Evolutionary conservation across 495 filamentous ascomycete species (phyloP), one percentile per base, ranked within the genome.

Genomic region (Aspergillus sclerotioniger): DNA sequence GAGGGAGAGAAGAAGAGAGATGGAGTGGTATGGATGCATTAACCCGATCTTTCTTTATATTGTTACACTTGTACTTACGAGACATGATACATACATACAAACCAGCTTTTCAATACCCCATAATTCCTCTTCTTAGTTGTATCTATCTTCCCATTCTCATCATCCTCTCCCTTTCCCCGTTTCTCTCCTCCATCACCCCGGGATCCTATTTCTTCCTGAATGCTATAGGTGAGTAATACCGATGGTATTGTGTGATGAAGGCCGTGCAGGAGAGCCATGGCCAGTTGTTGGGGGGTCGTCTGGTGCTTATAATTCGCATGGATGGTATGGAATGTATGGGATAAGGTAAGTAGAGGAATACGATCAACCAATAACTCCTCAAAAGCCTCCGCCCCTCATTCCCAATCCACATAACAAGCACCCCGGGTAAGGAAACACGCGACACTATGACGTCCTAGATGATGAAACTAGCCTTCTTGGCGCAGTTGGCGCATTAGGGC

Each of bases 221-320:
- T 0, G 84, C 79, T 44, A 89, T 66, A 0, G 87, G 87, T 29
- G 73, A 80, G 60, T 90, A 90, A 61, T 80, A 84, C 10, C 85
- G 80, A 60, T 83, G 87, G 68, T 84, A 90, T 62, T 85, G 82
- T 0, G 76, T 59, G 56, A 77, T 88, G 67, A 90, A 90, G 0
- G 87, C 87, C 0, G 84, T 86, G 66, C 87, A 89, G 20, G 76
- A 80, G n/a, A 90, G 70, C 87, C 87, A 90, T 66, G 87, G 84
- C 87, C 86, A 90, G 50, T 90, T 90, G n/a, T n/a, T n/a, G n/a
- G n/a, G n/a, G n/a, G n/a, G n/a, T n/a, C n/a, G n/a, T n/a, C n/a
- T n/a, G n/a, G n/a, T n/a, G n/a, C n/a, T n/a, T n/a, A n/a, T n/a
- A n/a, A n/a, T n/a, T n/a, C n/a, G n/a, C n/a, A n/a, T n/a, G n/a